Percentiles rank a stretch among this genome's conserved stretches.
phyloP scores from a whole-genome alignment of 176 grass and related monocot species.

The Alloteropsis semialata region DNA sequence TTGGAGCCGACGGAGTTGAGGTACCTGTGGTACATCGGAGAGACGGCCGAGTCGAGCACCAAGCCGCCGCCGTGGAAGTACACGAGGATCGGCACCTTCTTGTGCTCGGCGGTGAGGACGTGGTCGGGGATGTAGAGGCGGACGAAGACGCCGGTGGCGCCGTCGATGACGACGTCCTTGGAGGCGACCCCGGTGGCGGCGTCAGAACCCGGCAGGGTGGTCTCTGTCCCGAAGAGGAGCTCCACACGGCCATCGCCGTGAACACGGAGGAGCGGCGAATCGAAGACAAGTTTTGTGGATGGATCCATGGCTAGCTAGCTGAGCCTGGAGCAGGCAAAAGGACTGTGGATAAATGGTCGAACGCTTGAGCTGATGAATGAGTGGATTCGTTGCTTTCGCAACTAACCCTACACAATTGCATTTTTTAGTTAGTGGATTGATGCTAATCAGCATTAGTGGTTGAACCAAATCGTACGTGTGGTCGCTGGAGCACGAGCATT shows the following conservation, averaged over 20 bases:
- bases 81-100: slow-evolving; percentile 49
- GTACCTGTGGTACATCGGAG: slow-evolving; percentile 24
- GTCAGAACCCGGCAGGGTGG: slow-evolving; percentile 28
- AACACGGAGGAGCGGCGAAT: slow-evolving; percentile 21
- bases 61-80: slow-evolving; percentile 61
- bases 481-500: too few relatives aligned
- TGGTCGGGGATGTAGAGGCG: slow-evolving; percentile 55
- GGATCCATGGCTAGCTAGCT: slow-evolving; percentile 23
- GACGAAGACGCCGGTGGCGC: slow-evolving; percentile 17
- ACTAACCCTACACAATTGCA: too few relatives aligned
- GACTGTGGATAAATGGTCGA: neutral
- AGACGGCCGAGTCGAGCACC: slow-evolving; percentile 36
- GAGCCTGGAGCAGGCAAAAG: neutral
- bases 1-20: slow-evolving; percentile 38
- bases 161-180: slow-evolving; percentile 56
- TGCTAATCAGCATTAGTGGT: too few relatives aligned
- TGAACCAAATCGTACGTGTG: too few relatives aligned
- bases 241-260: slow-evolving; percentile 41
- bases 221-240: slow-evolving; percentile 36
- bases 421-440: too few relatives aligned
- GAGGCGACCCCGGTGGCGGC: slow-evolving; percentile 39
- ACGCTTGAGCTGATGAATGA: neutral
- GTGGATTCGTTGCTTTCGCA: neutral
- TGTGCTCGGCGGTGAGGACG: neutral
- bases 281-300: slow-evolving; percentile 16